A percentile compares a stretch with the other conserved stretches of the same genome.
Evolutionary conservation across 208 protist genomes (phyloP).

Genomic region (Leishmania mexicana): DNA sequence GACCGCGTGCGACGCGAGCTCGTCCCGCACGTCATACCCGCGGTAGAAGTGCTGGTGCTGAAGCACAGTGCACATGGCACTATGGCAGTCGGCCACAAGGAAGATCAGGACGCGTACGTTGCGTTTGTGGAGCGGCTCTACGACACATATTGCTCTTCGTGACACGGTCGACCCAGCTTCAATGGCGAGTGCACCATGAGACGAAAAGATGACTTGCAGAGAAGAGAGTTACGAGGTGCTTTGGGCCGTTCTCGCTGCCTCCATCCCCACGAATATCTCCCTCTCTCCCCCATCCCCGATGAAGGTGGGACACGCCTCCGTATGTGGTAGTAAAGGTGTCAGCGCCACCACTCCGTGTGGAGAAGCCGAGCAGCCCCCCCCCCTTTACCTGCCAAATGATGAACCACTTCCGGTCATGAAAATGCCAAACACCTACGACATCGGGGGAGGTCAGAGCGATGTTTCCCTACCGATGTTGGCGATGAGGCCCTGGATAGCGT

Average conservation of each 20-base stretch:
- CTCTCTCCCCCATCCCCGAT: not conserved
- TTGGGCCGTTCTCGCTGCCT: not conserved
- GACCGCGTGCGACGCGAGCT: constrained; percentile 51
- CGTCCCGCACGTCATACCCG: constrained; percentile 70
- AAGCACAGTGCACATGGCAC: constrained; percentile 73
- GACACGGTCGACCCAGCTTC: not conserved
- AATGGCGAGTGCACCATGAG: not conserved
- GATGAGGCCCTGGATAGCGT: not conserved
- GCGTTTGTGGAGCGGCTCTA: constrained; percentile 82
- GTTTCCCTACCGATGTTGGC: not conserved
- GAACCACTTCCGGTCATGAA: not conserved
- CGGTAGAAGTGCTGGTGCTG: constrained; percentile 82
- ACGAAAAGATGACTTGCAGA: not conserved
- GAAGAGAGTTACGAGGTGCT: not conserved
- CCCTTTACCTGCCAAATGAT: not conserved
- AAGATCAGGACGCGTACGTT: constrained; percentile 86
- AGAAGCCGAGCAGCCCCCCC: not conserved
- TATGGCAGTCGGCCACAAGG: constrained; percentile 74
- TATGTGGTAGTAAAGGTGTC: not conserved
- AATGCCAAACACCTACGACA: not conserved
- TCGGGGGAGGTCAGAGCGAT: not conserved
- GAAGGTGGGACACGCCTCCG: not conserved
- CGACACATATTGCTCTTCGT: constrained; percentile 62
- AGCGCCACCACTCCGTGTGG: not conserved
- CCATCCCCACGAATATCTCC: not conserved